Base-by-base conservation (phyloP, 768 basidiomycete species). In the Amylocystis lapponica region DNA sequence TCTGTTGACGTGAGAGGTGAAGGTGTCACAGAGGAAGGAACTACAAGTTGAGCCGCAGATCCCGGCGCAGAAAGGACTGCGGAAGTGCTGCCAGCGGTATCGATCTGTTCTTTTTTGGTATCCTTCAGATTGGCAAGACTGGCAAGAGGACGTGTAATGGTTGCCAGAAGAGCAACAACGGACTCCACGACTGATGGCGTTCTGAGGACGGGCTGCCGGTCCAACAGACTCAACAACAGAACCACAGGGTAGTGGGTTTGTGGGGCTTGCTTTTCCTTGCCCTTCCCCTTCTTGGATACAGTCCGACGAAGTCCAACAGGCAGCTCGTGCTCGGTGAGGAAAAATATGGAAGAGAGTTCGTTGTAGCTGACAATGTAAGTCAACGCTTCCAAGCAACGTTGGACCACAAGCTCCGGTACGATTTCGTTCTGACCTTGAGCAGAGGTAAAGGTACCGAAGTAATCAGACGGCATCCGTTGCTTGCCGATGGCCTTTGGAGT, bases 301-400 rank as follows among this genome's bases (percentile, higher is more conserved):
- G 71, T 63, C 51, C 81, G 78, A 49, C 81, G 79, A 13, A 94
- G 72, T 34, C 86, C 84, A n/a, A 72, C 74, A 5, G 86, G 83
- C 26, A 92, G 70, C 51, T 99, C 96, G 52, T 97, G 92, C 63
- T 99, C 96, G 1, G 83, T 88, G 47, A 99, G 72, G 79, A 99
- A 98, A 75, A 94, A 98, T 14, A 90, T 65, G 1, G 93, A 86
- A 1, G 89, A 87, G 14, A 77, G 62, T 46, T 91, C 85, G 59
- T 96, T 98, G 19, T 81, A 72, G 44, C 72, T 77, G 60, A 96
- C 93, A 51, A 98, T 90, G 59, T 79, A 89, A 0, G 81, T 81
- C 55, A 99, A 68, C 2, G 87, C 88, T 58, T 99, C 96, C 13
- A 99, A 74, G 53, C 91, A 95, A 22, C 95, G 83, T 59, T 97